Evolutionary conservation across 1,284 basidiomycete genomes (phyloP).

Genomic region (Schizophyllum amplum): DNA sequence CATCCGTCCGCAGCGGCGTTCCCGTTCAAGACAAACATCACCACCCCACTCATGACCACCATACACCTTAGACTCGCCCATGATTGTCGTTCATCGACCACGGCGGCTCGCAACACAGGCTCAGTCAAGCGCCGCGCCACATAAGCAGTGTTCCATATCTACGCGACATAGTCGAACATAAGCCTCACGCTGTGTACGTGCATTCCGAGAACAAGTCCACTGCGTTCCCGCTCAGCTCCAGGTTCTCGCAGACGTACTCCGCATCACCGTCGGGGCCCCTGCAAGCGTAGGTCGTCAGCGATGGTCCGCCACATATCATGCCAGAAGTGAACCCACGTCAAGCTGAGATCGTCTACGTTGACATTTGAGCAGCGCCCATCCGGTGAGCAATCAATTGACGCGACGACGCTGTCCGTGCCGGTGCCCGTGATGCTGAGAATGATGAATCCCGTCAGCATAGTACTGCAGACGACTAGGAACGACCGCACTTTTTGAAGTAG

Average conservation of each 20-base stretch:
- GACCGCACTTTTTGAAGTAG: conserved; percentile 36
- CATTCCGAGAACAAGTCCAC: conserved; percentile 26
- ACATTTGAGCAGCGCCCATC: conserved; percentile 41
- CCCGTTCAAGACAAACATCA: too few species aligned
- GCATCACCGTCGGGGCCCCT: conserved; percentile 29
- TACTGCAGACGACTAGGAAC: neutral
- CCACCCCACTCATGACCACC: too few species aligned
- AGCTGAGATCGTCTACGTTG: conserved; percentile 36
- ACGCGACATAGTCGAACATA: too few species aligned
- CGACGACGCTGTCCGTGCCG: conserved; percentile 44
- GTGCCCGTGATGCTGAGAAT: conserved; percentile 45
- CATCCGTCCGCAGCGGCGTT: too few species aligned
- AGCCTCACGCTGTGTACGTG: conserved; percentile 15
- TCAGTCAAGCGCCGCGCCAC: too few species aligned
- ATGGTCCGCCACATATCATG: neutral
- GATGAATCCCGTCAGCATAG: too few species aligned
- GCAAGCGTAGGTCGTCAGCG: conserved; percentile 9
- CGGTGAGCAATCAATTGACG: conserved; percentile 48
- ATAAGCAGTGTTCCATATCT: too few species aligned
- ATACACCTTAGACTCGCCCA: too few species aligned
- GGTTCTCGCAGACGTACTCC: conserved; percentile 36
- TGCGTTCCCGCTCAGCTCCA: conserved; percentile 26
- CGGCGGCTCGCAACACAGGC: too few species aligned
- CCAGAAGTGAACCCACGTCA: conserved; percentile 24
- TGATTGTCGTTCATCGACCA: too few species aligned